Conservation (phyloP, 2,329 filamentous ascomycete genomes). For the Cytospora piceae region DNA sequence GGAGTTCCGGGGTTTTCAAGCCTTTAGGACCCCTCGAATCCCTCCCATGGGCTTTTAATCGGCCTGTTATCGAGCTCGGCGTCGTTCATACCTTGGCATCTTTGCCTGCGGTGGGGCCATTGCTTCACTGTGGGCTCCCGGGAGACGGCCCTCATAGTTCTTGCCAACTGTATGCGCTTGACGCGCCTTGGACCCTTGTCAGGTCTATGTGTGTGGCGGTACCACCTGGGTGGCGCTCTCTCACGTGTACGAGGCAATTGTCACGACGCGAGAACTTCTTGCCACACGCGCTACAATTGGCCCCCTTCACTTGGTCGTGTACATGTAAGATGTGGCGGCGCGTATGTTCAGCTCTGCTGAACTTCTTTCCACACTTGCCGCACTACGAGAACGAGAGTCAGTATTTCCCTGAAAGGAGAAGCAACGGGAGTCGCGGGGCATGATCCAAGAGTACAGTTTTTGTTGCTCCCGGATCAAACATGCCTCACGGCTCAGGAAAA, state of each 20-base stretch:
- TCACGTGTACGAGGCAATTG: slow-evolving; percentile 1
- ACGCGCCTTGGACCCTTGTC: not conserved
- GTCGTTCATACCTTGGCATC: not conserved
- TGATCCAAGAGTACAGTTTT: too few relatives aligned
- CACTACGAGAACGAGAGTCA: not conserved
- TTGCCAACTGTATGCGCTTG: not conserved
- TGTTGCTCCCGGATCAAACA: too few relatives aligned
- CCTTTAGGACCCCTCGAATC: not conserved
- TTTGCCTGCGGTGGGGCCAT: not conserved
- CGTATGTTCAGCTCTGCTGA: not conserved
- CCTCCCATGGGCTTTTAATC: too few relatives aligned
- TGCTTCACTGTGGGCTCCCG: not conserved
- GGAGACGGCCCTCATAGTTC: too few relatives aligned
- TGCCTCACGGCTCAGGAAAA: too few relatives aligned
- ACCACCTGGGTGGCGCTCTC: not conserved
- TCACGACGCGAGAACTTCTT: not conserved
- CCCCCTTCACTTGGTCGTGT: not conserved
- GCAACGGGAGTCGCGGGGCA: too few relatives aligned
- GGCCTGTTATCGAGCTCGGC: not conserved
- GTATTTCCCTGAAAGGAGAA: too few relatives aligned
- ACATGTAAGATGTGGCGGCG: not conserved
- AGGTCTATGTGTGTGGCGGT: not conserved
- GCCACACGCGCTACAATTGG: not conserved
- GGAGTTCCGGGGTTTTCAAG: not conserved
- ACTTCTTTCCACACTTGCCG: not conserved